Evolutionary conservation across 305 asterid species (phyloP), one percentile per base, ranked within the genome.

Genomic region (Solanum hybrid): DNA sequence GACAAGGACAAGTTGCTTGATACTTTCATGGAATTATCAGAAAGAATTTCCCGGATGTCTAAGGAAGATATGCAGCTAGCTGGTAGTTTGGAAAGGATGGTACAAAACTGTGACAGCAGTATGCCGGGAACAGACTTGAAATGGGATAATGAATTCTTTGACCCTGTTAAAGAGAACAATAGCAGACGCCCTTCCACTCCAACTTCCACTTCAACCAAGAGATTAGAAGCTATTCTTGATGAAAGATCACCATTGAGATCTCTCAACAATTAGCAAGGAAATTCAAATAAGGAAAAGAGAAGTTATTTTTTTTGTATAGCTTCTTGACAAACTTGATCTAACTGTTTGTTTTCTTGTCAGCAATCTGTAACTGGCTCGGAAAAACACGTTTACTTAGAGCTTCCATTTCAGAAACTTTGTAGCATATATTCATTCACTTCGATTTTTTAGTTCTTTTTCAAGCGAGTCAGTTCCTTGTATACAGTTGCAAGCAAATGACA

Each of bases 221-320:
- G 51, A 94, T 94, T 92, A 90, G 94, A 93, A 91, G 94, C 87
- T 79, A 89, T 88, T 51, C 85, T 46, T 91, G 96, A 93, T 78
- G 95, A 92, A 87, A 92, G 98, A 89, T 94, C 95, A 35, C 98
- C 98, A 31, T 91, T 97, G 87, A 94, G 95, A 93, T 89, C 96
- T 90, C 90, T 96, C 92, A 95, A 96, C 95, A 90, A 42, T 89
- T 92, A 91, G 78, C 89, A 34, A 31, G 46, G 20, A 60, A 56
- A 29, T 5, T 84, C 87, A 46, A 42, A 10, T 73, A 29, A 71
- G 75, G 56, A 72, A n/a, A 26, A 17, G 10, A 42, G 86, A 76
- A 88, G 87, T 86, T 88, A n/a, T 73, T 88, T 77, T 60, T 85
- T 82, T 31, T 24, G 86, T 86, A 86, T 89, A 79, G 89, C 87